phyloP scores from a whole-genome alignment of 2,329 filamentous ascomycete genomes.

The Hypocrella siamensis region DNA sequence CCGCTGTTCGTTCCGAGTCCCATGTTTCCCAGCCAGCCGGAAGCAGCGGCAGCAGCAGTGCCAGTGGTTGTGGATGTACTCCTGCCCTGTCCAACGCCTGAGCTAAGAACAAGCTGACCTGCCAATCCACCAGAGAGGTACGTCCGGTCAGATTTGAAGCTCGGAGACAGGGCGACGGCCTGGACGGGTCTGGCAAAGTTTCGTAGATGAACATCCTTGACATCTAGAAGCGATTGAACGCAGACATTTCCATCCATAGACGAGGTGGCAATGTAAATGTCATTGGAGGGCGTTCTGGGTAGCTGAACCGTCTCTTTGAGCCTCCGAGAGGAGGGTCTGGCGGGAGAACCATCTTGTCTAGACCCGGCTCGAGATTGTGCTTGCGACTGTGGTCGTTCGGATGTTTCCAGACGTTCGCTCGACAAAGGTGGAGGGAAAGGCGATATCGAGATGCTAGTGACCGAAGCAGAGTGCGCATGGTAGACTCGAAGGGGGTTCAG shows the following conservation, averaged over 20 bases:
- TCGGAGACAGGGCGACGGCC: conserved; percentile 82
- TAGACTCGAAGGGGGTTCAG: conserved; percentile 75
- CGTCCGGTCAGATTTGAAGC: conserved; percentile 76
- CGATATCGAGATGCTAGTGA: conserved; percentile 81
- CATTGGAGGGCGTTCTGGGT: conserved; percentile 66
- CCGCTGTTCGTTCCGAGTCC: conserved; percentile 65
- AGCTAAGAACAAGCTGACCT: conserved; percentile 74
- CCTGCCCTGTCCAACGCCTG: conserved; percentile 62
- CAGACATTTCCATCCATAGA: conserved; percentile 95
- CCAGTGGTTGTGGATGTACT: conserved; percentile 79
- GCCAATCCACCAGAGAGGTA: conserved; percentile 86
- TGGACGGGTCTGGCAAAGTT: conserved; percentile 92
- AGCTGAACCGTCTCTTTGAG: conserved; percentile 39
- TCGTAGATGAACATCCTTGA: conserved; percentile 77
- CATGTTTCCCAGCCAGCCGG: conserved; percentile 82
- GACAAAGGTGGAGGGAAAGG: conserved; percentile 53
- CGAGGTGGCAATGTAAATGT: conserved; percentile 84
- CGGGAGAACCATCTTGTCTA: conserved; percentile 25
- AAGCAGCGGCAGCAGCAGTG: conserved; percentile 68
- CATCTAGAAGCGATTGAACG: conserved; percentile 70
- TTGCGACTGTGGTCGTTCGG: conserved; percentile 20
- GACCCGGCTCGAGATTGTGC: conserved; percentile 14
- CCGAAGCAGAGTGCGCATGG: conserved; percentile 81
- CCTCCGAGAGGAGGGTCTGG: conserved; percentile 35
- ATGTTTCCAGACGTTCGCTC: conserved; percentile 24